Base-by-base conservation (phyloP, 2,329 filamentous ascomycete genomes). In the Alternaria hordeiaustralica region DNA sequence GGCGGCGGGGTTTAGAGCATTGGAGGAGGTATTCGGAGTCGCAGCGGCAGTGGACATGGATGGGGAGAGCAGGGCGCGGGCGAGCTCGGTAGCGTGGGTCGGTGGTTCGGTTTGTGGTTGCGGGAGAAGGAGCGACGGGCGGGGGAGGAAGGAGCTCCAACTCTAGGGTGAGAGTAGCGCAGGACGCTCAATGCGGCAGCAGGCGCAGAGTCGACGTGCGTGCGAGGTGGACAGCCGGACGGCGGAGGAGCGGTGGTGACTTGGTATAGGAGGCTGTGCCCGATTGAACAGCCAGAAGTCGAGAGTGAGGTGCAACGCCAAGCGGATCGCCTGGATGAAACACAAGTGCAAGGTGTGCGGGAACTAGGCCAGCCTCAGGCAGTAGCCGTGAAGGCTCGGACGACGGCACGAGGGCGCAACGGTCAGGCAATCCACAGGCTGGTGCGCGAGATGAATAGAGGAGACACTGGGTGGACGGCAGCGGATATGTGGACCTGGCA, bases 1-100 rank as follows among this genome's bases (percentile, higher is more conserved):
- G 65, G 82, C 71, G 55, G 80, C 64, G 50, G 75, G 56, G 67
- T 68, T 78, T 65, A 74, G 63, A 64, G 77, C 76, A 79, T 78
- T 74, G 75, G 73, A 72, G 69, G 74, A 69, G 71, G 64, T 69
- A 72, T 72, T 71, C 62, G 72, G 47, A 60, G 75, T 61, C 41
- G 74, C 69, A 60, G 74, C 69, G 60, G 77, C 62, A 69, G 73
- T 61, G 74, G 78, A 77, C 77, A 79, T 79, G 71, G 70, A 71
- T 71, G 62, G 66, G 67, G 64, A 58, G 64, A 58, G 56, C 50
- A 58, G 51, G 21, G 60, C 61, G 69, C 62, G 65, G 58, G 70
- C 49, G 47, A 64, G 66, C 59, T 66, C 65, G 55, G 60, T 53
- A 53, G 64, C 41, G 63, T 58, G 61, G 55, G 57, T 59, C 49